Conservation (phyloP, 2,329 filamentous ascomycete species). For the Scedosporium apiospermum region DNA sequence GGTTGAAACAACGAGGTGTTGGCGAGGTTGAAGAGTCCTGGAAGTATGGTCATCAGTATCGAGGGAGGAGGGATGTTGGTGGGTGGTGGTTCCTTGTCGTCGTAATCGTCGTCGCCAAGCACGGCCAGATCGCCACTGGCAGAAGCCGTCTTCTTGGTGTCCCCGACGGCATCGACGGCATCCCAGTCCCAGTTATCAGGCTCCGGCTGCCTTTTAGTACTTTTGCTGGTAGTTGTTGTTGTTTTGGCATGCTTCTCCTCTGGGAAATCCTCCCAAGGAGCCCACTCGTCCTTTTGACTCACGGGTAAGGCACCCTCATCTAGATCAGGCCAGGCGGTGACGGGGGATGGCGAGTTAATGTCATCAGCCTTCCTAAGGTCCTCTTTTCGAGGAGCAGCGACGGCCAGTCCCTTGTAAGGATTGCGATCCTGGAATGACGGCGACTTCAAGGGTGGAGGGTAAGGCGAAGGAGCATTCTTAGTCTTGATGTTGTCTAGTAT, state of each 20-base stretch:
- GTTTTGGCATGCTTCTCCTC: slow-evolving; percentile 8
- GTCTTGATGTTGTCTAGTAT: slow-evolving; percentile 24
- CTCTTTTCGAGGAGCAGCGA: slow-evolving; percentile 31
- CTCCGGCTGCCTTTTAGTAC: slow-evolving; percentile 9
- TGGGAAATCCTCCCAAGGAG: slow-evolving; percentile 36
- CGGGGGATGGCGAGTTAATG: slow-evolving; percentile 26
- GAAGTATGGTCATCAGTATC: slow-evolving; percentile 68
- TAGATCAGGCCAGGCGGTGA: slow-evolving; percentile 36
- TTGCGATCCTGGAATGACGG: slow-evolving; percentile 45
- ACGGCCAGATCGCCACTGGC: background rate
- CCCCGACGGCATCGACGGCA: slow-evolving; percentile 23
- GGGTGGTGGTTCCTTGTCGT: slow-evolving; percentile 47
- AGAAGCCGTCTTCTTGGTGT: slow-evolving; percentile 12
- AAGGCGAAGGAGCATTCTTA: slow-evolving; percentile 18
- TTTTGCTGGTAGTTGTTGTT: slow-evolving; percentile 10
- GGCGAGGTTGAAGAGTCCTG: slow-evolving; percentile 58
- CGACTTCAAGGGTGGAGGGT: slow-evolving; percentile 39
- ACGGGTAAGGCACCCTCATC: slow-evolving; percentile 13
- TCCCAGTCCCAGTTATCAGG: slow-evolving; percentile 41
- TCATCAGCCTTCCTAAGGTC: slow-evolving; percentile 23
- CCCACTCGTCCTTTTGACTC: slow-evolving; percentile 37
- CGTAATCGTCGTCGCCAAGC: background rate
- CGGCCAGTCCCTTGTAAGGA: slow-evolving; percentile 37
- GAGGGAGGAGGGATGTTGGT: slow-evolving; percentile 86
- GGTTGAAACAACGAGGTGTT: slow-evolving; percentile 56